phyloP scores from a whole-genome alignment of 768 basidiomycete genomes.

The Rubroboletus satanas region DNA sequence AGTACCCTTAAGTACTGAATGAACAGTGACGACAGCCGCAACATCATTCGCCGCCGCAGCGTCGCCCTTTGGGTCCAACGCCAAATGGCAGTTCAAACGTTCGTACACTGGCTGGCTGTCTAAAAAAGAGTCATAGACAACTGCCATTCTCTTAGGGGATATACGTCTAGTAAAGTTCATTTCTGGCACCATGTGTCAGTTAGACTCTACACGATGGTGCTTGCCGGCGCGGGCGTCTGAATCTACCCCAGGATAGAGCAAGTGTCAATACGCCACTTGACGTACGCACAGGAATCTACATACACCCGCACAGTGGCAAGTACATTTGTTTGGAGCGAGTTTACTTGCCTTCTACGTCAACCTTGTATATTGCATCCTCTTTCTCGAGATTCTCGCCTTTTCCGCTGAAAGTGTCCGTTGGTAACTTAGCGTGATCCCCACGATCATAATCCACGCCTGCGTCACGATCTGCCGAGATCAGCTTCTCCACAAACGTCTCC shows the following conservation, averaged over 20 bases:
- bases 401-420: neutral
- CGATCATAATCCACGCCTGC: neutral
- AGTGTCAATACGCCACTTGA: neutral
- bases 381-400: conserved; percentile 6
- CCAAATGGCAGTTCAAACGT: neutral
- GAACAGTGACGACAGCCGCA: neutral
- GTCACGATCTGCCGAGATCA: conserved; percentile 30
- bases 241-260: neutral
- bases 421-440: neutral
- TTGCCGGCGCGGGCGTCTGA: neutral
- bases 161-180: too few relatives aligned
- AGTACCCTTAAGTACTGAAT: neutral
- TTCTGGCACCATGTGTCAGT: neutral
- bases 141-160: neutral
- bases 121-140: neutral
- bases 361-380: neutral
- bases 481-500: conserved; percentile 27
- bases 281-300: neutral
- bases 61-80: too few relatives aligned
- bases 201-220: neutral
- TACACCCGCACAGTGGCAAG: neutral
- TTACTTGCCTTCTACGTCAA: neutral
- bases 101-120: neutral
- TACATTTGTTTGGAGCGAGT: too few relatives aligned
- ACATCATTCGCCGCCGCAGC: neutral